These are phyloP conservation scores for Moesziomyces antarcticus DNA, from an alignment of 1,284 basidiomycete genomes.

Conservation along the genomic window DNA sequence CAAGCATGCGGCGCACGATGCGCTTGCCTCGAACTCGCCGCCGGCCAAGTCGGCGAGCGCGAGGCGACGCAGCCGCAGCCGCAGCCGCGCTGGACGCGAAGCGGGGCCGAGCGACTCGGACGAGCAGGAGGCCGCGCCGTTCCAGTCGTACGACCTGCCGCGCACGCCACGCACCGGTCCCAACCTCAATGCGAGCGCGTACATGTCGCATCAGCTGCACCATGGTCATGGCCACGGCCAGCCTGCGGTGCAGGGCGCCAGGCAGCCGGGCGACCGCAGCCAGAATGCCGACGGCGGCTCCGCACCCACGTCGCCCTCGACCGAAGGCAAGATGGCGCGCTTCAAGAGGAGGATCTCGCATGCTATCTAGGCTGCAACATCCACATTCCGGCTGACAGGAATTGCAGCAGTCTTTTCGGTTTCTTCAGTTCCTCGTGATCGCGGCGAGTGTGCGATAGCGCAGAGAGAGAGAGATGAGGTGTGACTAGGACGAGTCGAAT, in stretches of 20 bases:
- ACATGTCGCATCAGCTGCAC: conserved; percentile 31
- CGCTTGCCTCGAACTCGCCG: conserved; percentile 2
- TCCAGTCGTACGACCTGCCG: conserved; percentile 24
- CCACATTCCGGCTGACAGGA: too few relatives aligned
- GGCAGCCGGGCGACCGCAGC: conserved; percentile 9
- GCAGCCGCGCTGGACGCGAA: conserved; percentile 28
- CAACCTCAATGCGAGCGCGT: conserved; percentile 43
- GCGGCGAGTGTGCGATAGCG: too few relatives aligned
- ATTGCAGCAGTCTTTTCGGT: too few relatives aligned
- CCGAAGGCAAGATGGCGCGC: conserved; percentile 32
- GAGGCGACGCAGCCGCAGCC: conserved; percentile 11
- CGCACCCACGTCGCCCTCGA: conserved; percentile 16
- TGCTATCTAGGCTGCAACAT: conserved; percentile 11
- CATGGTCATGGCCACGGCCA: conserved; percentile 5
- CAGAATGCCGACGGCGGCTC: conserved; percentile 1
- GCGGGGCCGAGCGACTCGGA: conserved; percentile 20
- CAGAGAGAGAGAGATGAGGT: too few relatives aligned
- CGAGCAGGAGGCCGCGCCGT: conserved; percentile 29
- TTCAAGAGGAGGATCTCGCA: conserved; percentile 39
- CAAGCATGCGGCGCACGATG: conserved; percentile 9
- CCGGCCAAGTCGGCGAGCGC: too few relatives aligned
- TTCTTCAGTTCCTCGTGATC: too few relatives aligned
- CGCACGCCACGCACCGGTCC: conserved; percentile 32
- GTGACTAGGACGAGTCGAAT: too few relatives aligned
- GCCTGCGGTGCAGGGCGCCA: conserved; percentile 6